Base-by-base conservation (phyloP, 1,284 basidiomycete species). In the Schizophyllum commune region DNA sequence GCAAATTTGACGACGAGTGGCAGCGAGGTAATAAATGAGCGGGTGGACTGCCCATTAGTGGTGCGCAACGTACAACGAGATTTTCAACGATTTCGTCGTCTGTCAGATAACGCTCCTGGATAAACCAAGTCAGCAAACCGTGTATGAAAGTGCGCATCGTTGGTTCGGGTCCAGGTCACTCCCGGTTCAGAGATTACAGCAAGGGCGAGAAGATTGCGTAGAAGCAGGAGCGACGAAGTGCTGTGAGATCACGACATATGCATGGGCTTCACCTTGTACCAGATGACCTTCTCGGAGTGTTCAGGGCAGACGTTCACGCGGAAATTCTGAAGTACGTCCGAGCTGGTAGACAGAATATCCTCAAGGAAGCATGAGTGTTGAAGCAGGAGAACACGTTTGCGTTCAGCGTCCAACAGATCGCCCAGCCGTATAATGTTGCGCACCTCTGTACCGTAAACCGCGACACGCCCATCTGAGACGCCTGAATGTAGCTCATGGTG, bases 71-170 rank as follows among this genome's bases (percentile, higher is more conserved):
- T 69, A 90, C 88, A 54, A 89, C 80, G 19, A 91, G 67, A 66
- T 88, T 80, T 65, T 90, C 89, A 1, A 91, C 72, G 54, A 91
- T 89, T 69, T 91, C 89, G 9, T 84, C 77, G 59, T 91, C 87
- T 52, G 78, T 78, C 56, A 91, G 79, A 70, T 83, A 86, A 61
- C 89, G 79, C 78, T 91, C 88, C 88, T 90, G 53, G 9, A 19
- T 6, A 27, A 15, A 19, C 53, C 3, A 15, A 13, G 19, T 55
- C 27, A 20, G 27, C 9, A 13, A 4, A 7, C 51, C 74, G 68
- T 54, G 57, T 33, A 54, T 52, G 51, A 15, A 54, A 13, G 60
- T 66, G 62, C 68, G 61, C 53, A 56, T 32, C 27, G 27, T 5
- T 27, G 2, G 27, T 27, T 5, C 27, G 27, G 27, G 27, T 27